Evolutionary conservation across 225 moss, liverwort and hornwort genomes (phyloP).

Genomic region (Pseudisothecium myosuroides): DNA sequence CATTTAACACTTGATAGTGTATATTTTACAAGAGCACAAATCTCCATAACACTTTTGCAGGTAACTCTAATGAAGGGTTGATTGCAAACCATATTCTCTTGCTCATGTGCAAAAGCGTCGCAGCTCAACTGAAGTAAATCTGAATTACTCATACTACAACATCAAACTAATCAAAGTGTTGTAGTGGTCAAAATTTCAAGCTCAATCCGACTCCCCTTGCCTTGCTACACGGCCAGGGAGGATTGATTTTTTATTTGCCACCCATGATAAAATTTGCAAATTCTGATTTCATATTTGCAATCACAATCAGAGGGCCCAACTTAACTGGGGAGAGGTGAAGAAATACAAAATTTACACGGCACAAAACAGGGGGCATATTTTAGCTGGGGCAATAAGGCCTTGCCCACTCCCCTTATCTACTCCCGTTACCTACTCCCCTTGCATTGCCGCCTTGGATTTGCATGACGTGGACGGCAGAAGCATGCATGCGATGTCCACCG

Average conservation of each 20-base stretch:
- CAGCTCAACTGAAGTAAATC: not conserved
- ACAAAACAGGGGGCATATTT: too few relatives aligned
- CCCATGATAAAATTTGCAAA: too few relatives aligned
- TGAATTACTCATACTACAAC: not conserved
- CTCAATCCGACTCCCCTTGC: not conserved
- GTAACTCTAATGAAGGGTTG: not conserved
- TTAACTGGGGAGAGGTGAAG: too few relatives aligned
- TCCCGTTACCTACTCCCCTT: not conserved
- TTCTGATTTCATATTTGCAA: too few relatives aligned
- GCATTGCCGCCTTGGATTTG: not conserved
- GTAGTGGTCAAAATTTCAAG: not conserved
- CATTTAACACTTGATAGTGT: too few relatives aligned
- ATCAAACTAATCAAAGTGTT: not conserved
- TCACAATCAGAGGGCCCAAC: too few relatives aligned
- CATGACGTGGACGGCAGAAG: not conserved
- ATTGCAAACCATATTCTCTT: not conserved
- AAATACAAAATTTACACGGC: too few relatives aligned
- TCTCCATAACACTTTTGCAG: not conserved
- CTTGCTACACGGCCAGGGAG: too few relatives aligned
- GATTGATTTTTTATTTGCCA: too few relatives aligned
- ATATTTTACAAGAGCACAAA: not conserved
- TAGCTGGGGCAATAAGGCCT: too few relatives aligned
- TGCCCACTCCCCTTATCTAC: too few relatives aligned
- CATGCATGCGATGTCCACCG: too few relatives aligned
- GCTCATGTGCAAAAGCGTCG: not conserved